Base-by-base conservation (phyloP, 495 filamentous ascomycete species). In the Penicillium tannophilum region DNA sequence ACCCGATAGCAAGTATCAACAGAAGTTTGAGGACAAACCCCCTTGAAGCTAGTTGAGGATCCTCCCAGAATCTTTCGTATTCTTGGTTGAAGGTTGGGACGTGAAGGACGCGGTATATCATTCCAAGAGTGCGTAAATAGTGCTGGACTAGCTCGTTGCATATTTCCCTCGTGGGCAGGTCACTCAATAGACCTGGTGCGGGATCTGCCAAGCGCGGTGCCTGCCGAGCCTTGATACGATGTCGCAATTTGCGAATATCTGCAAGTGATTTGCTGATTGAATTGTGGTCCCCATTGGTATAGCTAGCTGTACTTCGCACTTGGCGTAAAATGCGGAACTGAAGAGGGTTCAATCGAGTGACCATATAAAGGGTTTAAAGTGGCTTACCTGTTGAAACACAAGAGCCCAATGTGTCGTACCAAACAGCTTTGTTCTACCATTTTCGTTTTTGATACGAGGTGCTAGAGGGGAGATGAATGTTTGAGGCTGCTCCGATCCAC, bases 21-120 rank as follows among this genome's bases (percentile, higher is more conserved):
- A 82, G 71, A 4, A 80, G 64, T 46, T 75, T 77, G 7, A 62
- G 42, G 1, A 66, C 23, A 24, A 72, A 69, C 0, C 41, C 56
- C 1, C 45, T 58, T 6, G 56, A 77, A 65, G 31, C 62, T 6
- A 56, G 62, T 20, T 72, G 67, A 3, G 73, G 71, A 7, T 75
- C 26, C 11, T 62, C 61, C 82, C 79, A 83, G 54, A 72, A 79
- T 26, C 44, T 58, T 14, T 71, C 66, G 60, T 83, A 84, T 33
- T 80, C 78, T 14, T 68, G 56, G 17, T 71, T 78, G 55, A 90
- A 87, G 0, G 73, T 71, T 1, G 83, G 81, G n/a, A 82, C 61
- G 58, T 87, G 83, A 9, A 87, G 33, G 9, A 89, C 77, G 19
- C 84, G 76, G 55, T 86, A 74, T 51, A 82, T 68, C 10, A 60